These are phyloP conservation scores for Suillus hirtellus DNA, from an alignment of 768 basidiomycete species.

Conservation along the genomic window DNA sequence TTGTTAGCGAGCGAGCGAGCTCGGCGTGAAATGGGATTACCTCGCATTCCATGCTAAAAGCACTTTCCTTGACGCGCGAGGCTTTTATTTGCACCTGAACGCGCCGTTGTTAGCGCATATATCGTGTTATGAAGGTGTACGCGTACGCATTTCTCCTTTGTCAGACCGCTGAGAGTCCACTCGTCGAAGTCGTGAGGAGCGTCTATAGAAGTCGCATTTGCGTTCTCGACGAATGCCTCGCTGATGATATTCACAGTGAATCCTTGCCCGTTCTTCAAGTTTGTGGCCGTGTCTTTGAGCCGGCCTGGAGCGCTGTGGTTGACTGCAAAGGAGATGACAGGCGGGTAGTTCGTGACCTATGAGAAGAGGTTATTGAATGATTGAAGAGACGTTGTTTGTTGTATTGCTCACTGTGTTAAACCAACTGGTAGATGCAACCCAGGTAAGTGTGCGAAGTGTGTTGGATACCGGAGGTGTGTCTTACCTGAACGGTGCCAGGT, in stretches of 20 bases:
- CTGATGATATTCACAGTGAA: conserved; percentile 62
- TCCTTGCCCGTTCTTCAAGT: conserved; percentile 44
- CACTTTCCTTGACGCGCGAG: conserved; percentile 44
- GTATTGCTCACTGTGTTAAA: conserved; percentile 26
- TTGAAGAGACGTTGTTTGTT: not conserved
- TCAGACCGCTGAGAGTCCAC: conserved; percentile 44
- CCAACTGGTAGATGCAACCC: conserved; percentile 17
- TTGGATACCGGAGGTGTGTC: not conserved
- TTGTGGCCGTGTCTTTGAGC: conserved; percentile 46
- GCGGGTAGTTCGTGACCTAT: conserved; percentile 24
- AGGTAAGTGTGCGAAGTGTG: not conserved
- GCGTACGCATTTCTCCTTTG: conserved; percentile 38
- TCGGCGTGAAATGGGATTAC: conserved; percentile 17
- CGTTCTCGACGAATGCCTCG: conserved; percentile 44
- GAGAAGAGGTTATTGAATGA: not conserved
- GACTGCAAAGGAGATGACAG: conserved; percentile 41
- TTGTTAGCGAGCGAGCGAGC: not conserved
- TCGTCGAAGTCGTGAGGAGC: conserved; percentile 39
- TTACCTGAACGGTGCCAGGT: conserved; percentile 47
- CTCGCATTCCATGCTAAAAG: conserved; percentile 48
- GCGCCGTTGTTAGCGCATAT: not conserved
- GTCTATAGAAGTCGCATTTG: conserved; percentile 39
- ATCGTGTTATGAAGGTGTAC: not conserved
- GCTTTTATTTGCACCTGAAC: conserved; percentile 40
- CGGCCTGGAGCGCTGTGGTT: conserved; percentile 17